Evolutionary conservation across 148 eudicot species (phyloP).

Genomic region (Persicaria tinctoria): DNA sequence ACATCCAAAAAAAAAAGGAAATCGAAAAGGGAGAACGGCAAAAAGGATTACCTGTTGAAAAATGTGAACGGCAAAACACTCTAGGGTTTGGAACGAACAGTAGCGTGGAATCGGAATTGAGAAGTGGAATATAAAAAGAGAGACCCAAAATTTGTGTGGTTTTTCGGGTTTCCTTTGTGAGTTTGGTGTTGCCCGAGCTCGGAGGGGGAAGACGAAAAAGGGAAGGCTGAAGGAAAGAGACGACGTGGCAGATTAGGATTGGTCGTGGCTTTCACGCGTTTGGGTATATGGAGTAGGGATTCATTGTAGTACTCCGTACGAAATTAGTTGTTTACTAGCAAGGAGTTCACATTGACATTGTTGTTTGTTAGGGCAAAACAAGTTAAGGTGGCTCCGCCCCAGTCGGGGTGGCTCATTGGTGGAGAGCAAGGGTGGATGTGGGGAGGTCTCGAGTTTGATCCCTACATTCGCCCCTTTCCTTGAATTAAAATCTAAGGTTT

Average conservation of each 20-base stretch:
- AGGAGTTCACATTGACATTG: too few species aligned
- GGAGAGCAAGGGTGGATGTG: too few species aligned
- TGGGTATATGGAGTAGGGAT: background rate
- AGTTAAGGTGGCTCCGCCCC: too few species aligned
- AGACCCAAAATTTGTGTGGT: background rate
- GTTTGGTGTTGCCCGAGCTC: constrained; percentile 2
- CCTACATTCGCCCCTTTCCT: too few species aligned
- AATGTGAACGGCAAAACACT: background rate
- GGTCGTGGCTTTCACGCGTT: background rate
- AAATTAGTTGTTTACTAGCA: too few species aligned
- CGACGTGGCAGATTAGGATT: background rate
- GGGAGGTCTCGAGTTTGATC: too few species aligned
- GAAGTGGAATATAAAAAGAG: background rate
- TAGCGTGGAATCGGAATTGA: background rate
- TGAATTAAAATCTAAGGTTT: too few species aligned
- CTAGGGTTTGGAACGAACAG: constrained; percentile 10
- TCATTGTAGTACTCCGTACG: too few species aligned
- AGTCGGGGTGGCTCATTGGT: too few species aligned
- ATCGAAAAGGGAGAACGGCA: constrained; percentile 1
- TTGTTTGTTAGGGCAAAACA: too few species aligned
- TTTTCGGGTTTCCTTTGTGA: background rate
- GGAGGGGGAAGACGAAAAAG: constrained; percentile 9
- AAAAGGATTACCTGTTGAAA: constrained; percentile 1
- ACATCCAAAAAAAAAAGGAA: background rate
- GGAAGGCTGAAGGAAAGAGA: background rate